Conservation (phyloP, 345 rosid genomes). For the Viola odorata region DNA sequence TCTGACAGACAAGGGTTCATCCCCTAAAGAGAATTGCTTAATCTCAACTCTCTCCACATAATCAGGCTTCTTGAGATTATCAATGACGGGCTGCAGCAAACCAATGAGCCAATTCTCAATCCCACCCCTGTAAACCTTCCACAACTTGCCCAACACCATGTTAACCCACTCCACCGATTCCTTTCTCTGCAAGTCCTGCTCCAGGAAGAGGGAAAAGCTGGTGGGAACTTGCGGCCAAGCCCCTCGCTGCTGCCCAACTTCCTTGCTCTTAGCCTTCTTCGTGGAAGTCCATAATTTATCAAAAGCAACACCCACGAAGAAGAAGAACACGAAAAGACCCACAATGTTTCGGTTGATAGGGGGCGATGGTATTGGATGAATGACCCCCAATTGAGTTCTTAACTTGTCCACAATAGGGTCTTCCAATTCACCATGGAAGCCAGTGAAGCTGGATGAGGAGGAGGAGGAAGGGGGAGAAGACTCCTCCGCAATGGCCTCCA, state of each 20-base stretch:
- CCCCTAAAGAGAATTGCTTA: constrained; percentile 90
- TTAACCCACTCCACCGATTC: constrained; percentile 99
- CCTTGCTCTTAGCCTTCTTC: constrained; percentile 33
- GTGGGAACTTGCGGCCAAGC: constrained; percentile 84
- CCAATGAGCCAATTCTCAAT: constrained; percentile 92
- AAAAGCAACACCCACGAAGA: constrained; percentile 86
- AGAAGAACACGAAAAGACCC: constrained; percentile 72
- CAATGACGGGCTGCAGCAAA: constrained; percentile 94
- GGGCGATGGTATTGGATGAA: constrained; percentile 90
- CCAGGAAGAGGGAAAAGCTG: constrained; percentile 73
- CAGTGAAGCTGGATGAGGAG: constrained; percentile 36
- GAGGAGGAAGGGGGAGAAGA: constrained; percentile 19
- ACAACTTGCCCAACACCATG: constrained; percentile 91
- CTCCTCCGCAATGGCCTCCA: constrained; percentile 29
- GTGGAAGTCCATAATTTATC: constrained; percentile 83
- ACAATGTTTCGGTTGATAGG: constrained; percentile 60
- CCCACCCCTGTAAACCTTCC: constrained; percentile 93
- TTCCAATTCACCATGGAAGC: constrained; percentile 33
- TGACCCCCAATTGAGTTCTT: constrained; percentile 76
- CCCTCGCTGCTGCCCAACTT: constrained; percentile 32
- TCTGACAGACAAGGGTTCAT: constrained; percentile 89
- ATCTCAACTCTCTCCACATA: constrained; percentile 90
- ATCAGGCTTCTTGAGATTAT: constrained; percentile 84
- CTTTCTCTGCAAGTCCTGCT: constrained; percentile 92
- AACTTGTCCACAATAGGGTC: constrained; percentile 90